Conservation (phyloP, 768 basidiomycete species). For the Boletus bicolor region DNA sequence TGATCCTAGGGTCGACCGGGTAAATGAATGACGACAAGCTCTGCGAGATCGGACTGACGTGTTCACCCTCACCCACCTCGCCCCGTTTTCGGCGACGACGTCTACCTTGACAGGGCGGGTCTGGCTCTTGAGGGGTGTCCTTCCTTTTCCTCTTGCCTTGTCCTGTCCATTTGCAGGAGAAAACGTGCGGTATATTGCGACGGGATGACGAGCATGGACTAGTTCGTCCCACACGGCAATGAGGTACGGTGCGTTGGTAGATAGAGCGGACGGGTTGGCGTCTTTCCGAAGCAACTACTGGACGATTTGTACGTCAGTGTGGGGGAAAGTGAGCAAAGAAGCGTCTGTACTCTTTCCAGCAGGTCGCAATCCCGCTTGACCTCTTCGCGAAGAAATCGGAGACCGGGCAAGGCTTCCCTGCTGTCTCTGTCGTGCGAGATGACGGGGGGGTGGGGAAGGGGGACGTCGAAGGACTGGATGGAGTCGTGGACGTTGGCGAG, state of each 20-base stretch:
- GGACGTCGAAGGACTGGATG: conserved; percentile 22
- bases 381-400: conserved; percentile 40
- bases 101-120: conserved; percentile 62
- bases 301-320: conserved; percentile 13
- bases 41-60: conserved; percentile 54
- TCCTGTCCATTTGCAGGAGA: not conserved
- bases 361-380: conserved; percentile 45
- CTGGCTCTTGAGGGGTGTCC: not conserved
- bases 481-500: not conserved
- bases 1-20: conserved; percentile 50
- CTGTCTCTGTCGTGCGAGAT: conserved; percentile 14
- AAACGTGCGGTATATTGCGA: conserved; percentile 61
- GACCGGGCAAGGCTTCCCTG: conserved; percentile 35
- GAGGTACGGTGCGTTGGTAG: conserved; percentile 79
- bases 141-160: not conserved
- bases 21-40: not conserved
- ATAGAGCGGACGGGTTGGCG: conserved; percentile 18
- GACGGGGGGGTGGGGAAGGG: conserved; percentile 28
- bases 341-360: not conserved
- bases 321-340: not conserved
- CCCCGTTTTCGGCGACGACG: conserved; percentile 71
- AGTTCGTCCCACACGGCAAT: conserved; percentile 83
- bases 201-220: conserved; percentile 52
- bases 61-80: conserved; percentile 80
- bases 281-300: conserved; percentile 59